Evolutionary conservation across 495 filamentous ascomycete genomes (phyloP), one percentile per base, ranked within the genome.

Genomic region (Hyaloscypha bicolor): DNA sequence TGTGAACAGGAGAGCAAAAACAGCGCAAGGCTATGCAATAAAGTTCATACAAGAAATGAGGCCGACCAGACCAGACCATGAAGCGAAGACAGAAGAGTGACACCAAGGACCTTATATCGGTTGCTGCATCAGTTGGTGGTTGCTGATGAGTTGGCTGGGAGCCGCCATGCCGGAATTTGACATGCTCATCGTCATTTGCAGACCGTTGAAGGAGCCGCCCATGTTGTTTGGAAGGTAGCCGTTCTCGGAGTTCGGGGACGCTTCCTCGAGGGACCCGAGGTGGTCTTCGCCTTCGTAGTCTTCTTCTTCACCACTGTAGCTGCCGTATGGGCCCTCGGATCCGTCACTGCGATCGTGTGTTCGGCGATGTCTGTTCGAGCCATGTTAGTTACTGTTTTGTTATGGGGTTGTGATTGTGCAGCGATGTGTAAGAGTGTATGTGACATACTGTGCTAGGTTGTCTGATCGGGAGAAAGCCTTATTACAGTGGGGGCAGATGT

Each of bases 391-490:
- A 81, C 56, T 67, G 66, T 65, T 62, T 35, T 60, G 21, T 57
- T 59, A 42, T 25, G 9, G 51, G 66, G 63, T 65, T 57, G 25
- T 29, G 29, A 21, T 31, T 55, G 59, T 52, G 37, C n/a, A 65
- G 52, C 57, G 63, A 19, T 68, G 76, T 64, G 59, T 33, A 48
- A 48, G 42, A 55, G 32, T 63, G 33, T 11, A 74, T 53, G 48
- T 29, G 63, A 74, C 92, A 86, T 90, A 96, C 90, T 99, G 95
- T 77, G 95, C 95, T 77, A 99, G 89, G 78, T 99, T 99, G 82
- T 99, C 95, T 72, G 93, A 97, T 75, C 95, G 87, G 56, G 95
- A 97, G 79, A 99, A 99, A 56, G 94, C 95, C 81, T 98, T 98
- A 85, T 89, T 96, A 87, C 95, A 99, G 77, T 96, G 91, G 74